A percentile compares a stretch with the other conserved stretches of the same genome.
These are phyloP conservation scores for Geotrichum reessii DNA, from an alignment of 1,139 yeast genomes.

Conservation along the genomic window DNA sequence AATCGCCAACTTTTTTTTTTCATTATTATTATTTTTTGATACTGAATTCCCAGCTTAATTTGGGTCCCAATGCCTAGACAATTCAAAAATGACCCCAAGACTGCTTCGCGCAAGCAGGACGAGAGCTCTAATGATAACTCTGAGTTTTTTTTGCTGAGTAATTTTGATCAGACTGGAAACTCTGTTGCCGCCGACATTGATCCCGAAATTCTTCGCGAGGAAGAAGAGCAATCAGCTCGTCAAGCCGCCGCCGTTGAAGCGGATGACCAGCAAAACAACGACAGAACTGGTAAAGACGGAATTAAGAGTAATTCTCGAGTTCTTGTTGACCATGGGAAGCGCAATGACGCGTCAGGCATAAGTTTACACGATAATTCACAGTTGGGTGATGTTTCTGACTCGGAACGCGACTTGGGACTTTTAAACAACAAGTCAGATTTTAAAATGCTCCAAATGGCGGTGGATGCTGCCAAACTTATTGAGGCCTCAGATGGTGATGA, in stretches of 20 bases:
- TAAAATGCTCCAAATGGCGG: conserved; percentile 18
- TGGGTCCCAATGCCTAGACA: neutral
- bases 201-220: conserved; percentile 32
- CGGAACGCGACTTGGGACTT: neutral
- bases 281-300: neutral
- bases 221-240: conserved; percentile 17
- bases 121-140: conserved; percentile 9
- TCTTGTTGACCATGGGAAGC: neutral
- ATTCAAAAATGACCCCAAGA: neutral
- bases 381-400: conserved; percentile 6
- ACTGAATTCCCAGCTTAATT: neutral
- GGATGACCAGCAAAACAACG: neutral
- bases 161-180: conserved; percentile 16
- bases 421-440: conserved; percentile 15
- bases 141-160: conserved; percentile 14
- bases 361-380: conserved; percentile 2
- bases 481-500: conserved; percentile 11
- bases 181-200: conserved; percentile 31
- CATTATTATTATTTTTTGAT: neutral
- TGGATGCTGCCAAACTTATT: conserved; percentile 13
- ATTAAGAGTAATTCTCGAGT: neutral
- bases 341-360: conserved; percentile 15
- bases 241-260: conserved; percentile 13
- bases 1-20: neutral
- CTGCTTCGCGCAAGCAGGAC: conserved; percentile 3